phyloP scores from a whole-genome alignment of 495 filamentous ascomycete species.

The Acidiella bohemica region DNA sequence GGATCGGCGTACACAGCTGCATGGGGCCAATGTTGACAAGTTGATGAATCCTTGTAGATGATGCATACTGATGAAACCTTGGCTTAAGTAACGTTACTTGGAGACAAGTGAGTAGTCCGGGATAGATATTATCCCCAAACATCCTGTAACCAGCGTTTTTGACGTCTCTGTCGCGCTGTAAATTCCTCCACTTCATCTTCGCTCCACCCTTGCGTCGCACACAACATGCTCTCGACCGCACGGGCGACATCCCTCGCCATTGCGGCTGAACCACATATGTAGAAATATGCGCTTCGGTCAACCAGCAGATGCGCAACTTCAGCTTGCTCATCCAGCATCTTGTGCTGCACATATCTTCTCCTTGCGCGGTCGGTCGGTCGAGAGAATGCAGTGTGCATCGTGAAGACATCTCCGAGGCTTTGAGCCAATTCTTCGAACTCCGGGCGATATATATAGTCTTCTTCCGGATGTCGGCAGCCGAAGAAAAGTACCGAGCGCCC shows the following conservation, averaged over 20 bases:
- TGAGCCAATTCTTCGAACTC: conserved; percentile 19
- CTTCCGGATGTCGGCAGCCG: conserved; percentile 31
- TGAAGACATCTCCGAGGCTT: background rate
- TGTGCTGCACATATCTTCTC: conserved; percentile 32
- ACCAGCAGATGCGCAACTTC: conserved; percentile 26
- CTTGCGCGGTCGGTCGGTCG: conserved; percentile 21
- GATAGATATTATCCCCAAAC: too few species aligned
- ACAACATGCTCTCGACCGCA: conserved; percentile 23
- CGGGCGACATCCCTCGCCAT: conserved; percentile 41
- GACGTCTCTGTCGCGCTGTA: too few species aligned
- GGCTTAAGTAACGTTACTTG: too few species aligned
- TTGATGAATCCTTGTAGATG: too few species aligned
- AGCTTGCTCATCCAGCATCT: conserved; percentile 26
- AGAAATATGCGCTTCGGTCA: conserved; percentile 31
- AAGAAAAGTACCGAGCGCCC: conserved; percentile 35
- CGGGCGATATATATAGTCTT: conserved; percentile 34
- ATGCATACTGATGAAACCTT: too few species aligned
- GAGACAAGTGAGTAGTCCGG: too few species aligned
- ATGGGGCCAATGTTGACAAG: too few species aligned
- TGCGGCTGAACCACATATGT: conserved; percentile 37
- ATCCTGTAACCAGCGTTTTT: too few species aligned
- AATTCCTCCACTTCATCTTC: too few species aligned
- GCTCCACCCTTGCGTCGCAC: too few species aligned
- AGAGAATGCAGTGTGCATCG: background rate
- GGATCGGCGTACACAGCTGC: too few species aligned